These are phyloP conservation scores for Boletellus deceptivus DNA, from an alignment of 1,284 basidiomycete species.

Conservation along the genomic window DNA sequence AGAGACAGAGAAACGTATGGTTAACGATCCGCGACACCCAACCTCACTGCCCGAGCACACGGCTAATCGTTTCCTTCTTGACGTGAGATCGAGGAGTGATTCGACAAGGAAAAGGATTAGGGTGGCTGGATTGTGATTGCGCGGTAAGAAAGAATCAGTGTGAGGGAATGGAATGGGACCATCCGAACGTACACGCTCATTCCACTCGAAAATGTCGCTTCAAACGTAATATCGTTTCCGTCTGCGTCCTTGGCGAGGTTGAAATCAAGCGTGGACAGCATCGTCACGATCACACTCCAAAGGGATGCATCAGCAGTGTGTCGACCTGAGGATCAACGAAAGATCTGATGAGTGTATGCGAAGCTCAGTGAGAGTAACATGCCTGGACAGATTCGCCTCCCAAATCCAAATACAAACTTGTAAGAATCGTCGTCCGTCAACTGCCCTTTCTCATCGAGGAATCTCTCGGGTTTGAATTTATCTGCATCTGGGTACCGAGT, in stretches of 20 bases:
- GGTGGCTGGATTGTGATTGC: too few relatives aligned
- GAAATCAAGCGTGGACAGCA: slow-evolving; percentile 18
- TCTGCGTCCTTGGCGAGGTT: slow-evolving; percentile 8
- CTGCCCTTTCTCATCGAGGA: slow-evolving; percentile 13
- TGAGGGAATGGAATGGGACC: too few relatives aligned
- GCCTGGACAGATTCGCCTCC: slow-evolving; percentile 15
- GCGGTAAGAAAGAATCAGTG: neutral
- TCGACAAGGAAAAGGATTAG: too few relatives aligned
- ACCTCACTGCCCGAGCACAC: too few relatives aligned
- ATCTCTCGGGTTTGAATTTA: slow-evolving; percentile 15
- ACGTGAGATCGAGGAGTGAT: too few relatives aligned
- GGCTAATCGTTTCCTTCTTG: too few relatives aligned
- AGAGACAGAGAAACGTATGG: too few relatives aligned
- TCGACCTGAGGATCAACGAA: neutral
- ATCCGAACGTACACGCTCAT: slow-evolving; percentile 3
- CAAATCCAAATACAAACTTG: slow-evolving; percentile 21
- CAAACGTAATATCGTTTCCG: slow-evolving; percentile 12
- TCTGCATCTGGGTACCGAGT: slow-evolving; percentile 2
- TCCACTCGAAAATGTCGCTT: slow-evolving; percentile 7
- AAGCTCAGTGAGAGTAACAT: neutral
- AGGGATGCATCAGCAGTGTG: slow-evolving; percentile 16
- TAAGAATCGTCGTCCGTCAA: slow-evolving; percentile 6
- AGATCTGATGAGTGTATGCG: too few relatives aligned
- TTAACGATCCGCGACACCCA: too few relatives aligned
- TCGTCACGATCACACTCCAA: slow-evolving; percentile 19